Evolutionary conservation across 75 land plant species (phyloP), one percentile per base, ranked within the genome.

Genomic region (Cryptomeria japonica): DNA sequence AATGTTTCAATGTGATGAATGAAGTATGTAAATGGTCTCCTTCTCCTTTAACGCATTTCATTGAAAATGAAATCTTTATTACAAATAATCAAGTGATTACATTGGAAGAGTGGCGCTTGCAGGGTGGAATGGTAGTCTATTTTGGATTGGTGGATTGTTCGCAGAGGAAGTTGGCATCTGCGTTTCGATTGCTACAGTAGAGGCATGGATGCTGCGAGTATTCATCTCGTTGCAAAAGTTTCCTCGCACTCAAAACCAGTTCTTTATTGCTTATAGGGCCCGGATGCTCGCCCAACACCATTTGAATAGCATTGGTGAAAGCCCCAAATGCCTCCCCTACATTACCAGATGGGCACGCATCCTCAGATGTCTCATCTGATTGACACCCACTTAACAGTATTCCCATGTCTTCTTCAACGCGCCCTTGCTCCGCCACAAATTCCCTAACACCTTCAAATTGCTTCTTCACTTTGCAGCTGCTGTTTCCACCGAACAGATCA

Each of bases 341-440:
- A 72, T 90, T 79, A 6, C 96, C 94, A 0, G 92, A 9, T 14
- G 98, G 97, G 76, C 89, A 94, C 8, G 97, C 98, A 87, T 97
- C 99, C 2, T 98, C 98, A 0, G 99, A 97, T 1, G 98, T 97
- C 83, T 97, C 94, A 83, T 94, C 86, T 0, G 98, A 87, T 89
- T 95, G 95, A 88, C 99, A 98, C 3, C 99, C 99, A 38, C 99
- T 98, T 53, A 98, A 86, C 47, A 98, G 90, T 39, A 98, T 93
- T 15, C 98, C 98, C 61, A 87, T 89, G 79, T 95, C 98, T 0
- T 92, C 88, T 6, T 90, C 70, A 22, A 83, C 87, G 58, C 6
- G 84, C 91, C n/a, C 89, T 11, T 47, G 61, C 58, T 51, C 77
- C n/a, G 15, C 38, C 15, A 12, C 2, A 0, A 75, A 34, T 75